Evolutionary conservation across 2,329 filamentous ascomycete genomes (phyloP), one percentile per base, ranked within the genome.

Genomic region (Botrytis fabae): DNA sequence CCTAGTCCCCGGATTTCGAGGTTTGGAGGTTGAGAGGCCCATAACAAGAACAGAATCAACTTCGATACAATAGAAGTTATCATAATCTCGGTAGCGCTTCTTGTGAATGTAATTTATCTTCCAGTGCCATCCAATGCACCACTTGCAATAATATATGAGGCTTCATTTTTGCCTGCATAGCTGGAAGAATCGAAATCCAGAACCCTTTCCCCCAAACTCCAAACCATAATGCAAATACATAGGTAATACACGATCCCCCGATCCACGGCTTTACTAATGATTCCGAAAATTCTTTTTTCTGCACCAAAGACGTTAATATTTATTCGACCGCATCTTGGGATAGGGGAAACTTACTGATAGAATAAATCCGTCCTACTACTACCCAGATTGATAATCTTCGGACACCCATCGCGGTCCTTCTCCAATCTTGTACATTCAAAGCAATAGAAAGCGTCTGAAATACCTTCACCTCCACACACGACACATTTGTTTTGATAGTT

Each of bases 401-500:
- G 96, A 83, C 96, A 99, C 2, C 96, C 96, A 81, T 99, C 96
- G 75, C 96, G 87, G 82, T 99, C 96, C 84, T 98, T 99, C 83
- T 99, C 96, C 25, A 99, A 85, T 12, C 96, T 89, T 74, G 96
- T 99, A 83, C 96, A 99, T 84, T 99, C 96, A 81, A 98, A 98
- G 86, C 96, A 99, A 86, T 99, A 99, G 84, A 98, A 98, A 68
- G 96, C 96, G 82, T 99, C 96, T 48, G 93, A 96, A 82, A 99
- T 99, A 44, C 96, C 96, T 79, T 98, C 96, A 79, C 96, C 96
- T 82, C 96, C 96, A 84, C 96, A 99, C 61, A 99, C 96, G 78
- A 99, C 94, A 82, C 96, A 99, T 84, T 99, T 99, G 86, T 99
- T 99, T 85, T 98, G 96, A 86, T 98, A 99, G 88, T 99, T 99